Base-by-base conservation (phyloP, 495 filamentous ascomycete species). In the Pseudevernia furfuracea region DNA sequence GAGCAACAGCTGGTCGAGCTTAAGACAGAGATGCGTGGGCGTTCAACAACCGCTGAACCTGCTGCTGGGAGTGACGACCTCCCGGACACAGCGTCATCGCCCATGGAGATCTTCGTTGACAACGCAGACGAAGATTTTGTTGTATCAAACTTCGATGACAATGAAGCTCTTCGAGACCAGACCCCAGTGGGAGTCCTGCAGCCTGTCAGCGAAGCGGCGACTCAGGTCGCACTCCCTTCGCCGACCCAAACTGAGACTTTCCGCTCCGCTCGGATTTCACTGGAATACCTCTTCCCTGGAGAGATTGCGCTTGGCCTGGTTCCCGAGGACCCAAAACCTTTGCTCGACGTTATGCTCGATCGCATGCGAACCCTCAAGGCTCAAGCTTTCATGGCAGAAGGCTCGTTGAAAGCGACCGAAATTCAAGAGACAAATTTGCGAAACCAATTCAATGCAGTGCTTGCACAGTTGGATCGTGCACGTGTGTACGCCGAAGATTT, bases 201-300 rank as follows among this genome's bases (percentile, higher is more conserved):
- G 15, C 41, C 59, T 37, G 60, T 41, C 38, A 32, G 30, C 30
- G 65, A 69, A 28, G 68, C 70, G 10, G 55, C 68, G 1, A 68
- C 66, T 23, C 70, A 71, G 60, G 61, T 62, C 43, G 58, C 49
- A 28, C 32, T 66, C 17, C 66, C 53, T 15, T 64, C 60, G 38
- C 41, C 60, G 4, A 21, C 53, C 12, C 30, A 66, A 15, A 36
- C 43, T 17, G 68, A 67, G 10, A 64, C 52, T 7, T 85, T 90
- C 72, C 83, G 87, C n/a, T 67, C 80, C n/a, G 86, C 87, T 5
- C 82, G 87, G 6, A 76, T 90, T 2, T 81, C 86, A 34, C 78
- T 90, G 9, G 88, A 90, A 66, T 82, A 84, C 67, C 74, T 86
- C 3, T 78, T 85, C 1, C 88, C 88, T 0, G 87, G 87, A 6